Evolutionary conservation across 2,329 filamentous ascomycete species (phyloP), one percentile per base, ranked within the genome.

Genomic region (Colletotrichum gigasporum): DNA sequence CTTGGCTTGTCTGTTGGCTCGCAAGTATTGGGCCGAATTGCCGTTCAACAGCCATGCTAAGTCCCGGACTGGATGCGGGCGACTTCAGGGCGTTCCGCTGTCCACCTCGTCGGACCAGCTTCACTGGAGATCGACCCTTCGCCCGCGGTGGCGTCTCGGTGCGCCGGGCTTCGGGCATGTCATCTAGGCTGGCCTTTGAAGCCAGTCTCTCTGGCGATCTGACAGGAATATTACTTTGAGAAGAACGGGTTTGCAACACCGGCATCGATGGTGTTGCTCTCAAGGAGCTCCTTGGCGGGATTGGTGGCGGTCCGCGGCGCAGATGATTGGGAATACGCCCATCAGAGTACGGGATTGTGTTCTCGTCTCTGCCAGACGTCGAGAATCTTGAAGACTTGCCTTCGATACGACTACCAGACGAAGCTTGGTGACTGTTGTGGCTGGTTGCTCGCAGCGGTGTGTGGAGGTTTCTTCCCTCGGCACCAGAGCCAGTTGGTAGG

Each of bases 221-320:
- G 10, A 62, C 28, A 4, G 56, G 48, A 22, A 55, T 18, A 11
- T 62, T 61, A 42, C 16, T 62, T 8, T 50, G 56, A 14, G 56
- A 35, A 41, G 26, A 4, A 10, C 42, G 56, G 22, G 34, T 4
- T 26, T 54, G 42, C 11, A 65, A 24, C 5, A 62, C 10, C 11
- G 63, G 58, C 58, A 63, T 51, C n/a, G 63, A 65, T 5, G 63
- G 63, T 3, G 28, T 20, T 2, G 59, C 16, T 16, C 63, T 50
- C 10, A 65, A 16, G 24, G 63, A 63, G 37, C 52, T 63, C 9
- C 59, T 55, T 26, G 51, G 51, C 11, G 63, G 63, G n/a, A 65
- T 63, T 11, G 59, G 37, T 5, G 58, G 63, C 9, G 57, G 63
- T 4, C 32, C 39, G 32, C 28, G 28, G 34, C 34, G 28, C 11